Base-by-base conservation (phyloP, 495 filamentous ascomycete genomes). In the Lentithecium fluviatile region DNA sequence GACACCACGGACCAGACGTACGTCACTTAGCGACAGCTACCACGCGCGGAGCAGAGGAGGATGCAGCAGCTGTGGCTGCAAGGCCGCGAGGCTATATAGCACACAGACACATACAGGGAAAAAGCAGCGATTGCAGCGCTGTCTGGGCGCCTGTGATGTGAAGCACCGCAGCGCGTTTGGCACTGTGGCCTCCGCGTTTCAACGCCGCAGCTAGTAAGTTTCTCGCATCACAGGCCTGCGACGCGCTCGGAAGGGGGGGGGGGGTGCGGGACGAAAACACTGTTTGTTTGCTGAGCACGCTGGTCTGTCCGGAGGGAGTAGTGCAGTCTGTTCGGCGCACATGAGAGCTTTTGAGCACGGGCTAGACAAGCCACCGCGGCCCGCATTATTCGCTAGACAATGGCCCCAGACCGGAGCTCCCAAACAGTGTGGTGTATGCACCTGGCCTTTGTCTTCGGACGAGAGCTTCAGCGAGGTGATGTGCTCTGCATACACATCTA, bases 161-260 rank as follows among this genome's bases (percentile, higher is more conserved):
- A 59, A 59, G 56, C 56, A 59, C 34, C 15, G 56, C 56, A 59
- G 21, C 15, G 29, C 53, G 56, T 51, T 59, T 59, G 20, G 56
- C 37, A 52, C 45, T n/a, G 34, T 38, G 13, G 15, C 40, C 56
- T 49, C 47, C 56, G 56, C 56, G 56, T 59, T 59, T 59, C 56
- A 45, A 43, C 53, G 42, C 26, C n/a, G 43, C 24, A 29, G 26
- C 56, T 43, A 59, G 56, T 51, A 5, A 21, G 26, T 43, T 49
- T 17, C 45, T 56, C 40, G 40, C 40, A 45, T n/a, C 23, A 34
- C 38, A 21, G 6, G 37, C 37, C 19, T 23, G 40, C 40, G 55
- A 29, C 32, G n/a, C 13, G 38, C 11, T 12, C 52, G n/a, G 26
- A 8, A 19, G 29, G 4, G 29, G 3, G n/a, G 26, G 19, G 37